Base-by-base conservation (phyloP, 192 early-diverging fungal genomes). In the Spizellomyces sp. region DNA sequence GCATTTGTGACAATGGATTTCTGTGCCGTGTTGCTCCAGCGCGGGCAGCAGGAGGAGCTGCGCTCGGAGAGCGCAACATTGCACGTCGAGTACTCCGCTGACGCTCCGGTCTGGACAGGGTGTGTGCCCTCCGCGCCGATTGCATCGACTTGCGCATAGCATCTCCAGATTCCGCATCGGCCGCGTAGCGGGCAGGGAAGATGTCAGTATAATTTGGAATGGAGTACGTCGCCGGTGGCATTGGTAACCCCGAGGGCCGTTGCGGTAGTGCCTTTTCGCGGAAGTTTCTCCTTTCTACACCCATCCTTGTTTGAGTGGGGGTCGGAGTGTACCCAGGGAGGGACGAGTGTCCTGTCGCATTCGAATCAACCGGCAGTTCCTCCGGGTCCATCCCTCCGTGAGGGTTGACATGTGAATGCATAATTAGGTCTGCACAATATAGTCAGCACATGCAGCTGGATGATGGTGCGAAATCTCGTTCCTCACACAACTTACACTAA, bases 1-100 rank as follows among this genome's bases (percentile, higher is more conserved):
- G 42, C 54, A 56, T 56, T 56, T 56, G 54, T 22, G n/a, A 56
- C 22, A 56, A 19, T 5, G 17, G 46, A 64, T 15, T 41, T 8
- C 43, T 15, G 21, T 66, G 41, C n/a, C 19, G 9, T 17, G 66
- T 64, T 6, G 67, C 67, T 17, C 74, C 74, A 8, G 64, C 67
- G 45, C 74, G 66, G 9, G 74, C 74, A 12, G 74, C 42, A 17
- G 74, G 74, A 17, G 74, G 74, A 7, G n/a, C 74, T 14, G 67
- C 67, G 1, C 50, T 60, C 15, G 62, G 62, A 9, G 47, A 15
- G 15, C 74, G 47, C 58, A 75, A 43, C 61, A 75, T 17, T 21
- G 74, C 48, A 21, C 74, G 45, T 5, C 67, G 59, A 44, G 62
- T 69, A 55, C 73, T 75, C 44, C 73, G 54, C 46, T 67, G 66